Evolutionary conservation across 345 rosid genomes (phyloP), one percentile per base, ranked within the genome.

Genomic region (Gossypioides kirkii): DNA sequence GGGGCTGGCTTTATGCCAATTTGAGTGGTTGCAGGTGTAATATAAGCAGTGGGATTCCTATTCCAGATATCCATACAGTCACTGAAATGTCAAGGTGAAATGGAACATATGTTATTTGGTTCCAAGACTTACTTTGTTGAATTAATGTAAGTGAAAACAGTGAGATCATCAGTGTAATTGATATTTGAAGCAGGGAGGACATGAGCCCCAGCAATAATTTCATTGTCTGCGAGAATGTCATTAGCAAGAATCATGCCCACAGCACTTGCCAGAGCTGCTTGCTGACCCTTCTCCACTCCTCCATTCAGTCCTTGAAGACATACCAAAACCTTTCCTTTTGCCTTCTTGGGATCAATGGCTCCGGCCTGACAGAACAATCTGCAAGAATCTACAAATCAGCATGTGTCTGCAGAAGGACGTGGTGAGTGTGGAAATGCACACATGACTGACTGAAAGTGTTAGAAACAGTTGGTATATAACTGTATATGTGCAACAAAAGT

Each of bases 181-280:
- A 95, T 60, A 4, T 95, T 93, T 20, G 94, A 65, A 11, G 93
- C 89, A 0, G 98, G 99, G 36, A 92, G 90, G 65, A 91, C 77
- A 79, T 89, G 94, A 0, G 92, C 84, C 70, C 88, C 96, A 0
- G 89, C 81, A 1, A 26, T 14, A 59, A 88, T 65, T 56, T 86
- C 88, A 38, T 88, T 84, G 32, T 87, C 98, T 0, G 47, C 56
- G 6, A 20, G 17, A 45, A 66, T 60, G 68, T 68, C 55, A 61
- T 90, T 92, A 54, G 84, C 90, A 8, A 95, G 90, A 54, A 95
- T 83, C 96, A 95, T 87, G 32, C 98, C 97, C 0, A 78, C 88
- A 0, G 94, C 98, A 0, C 99, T 98, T 1, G 85, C 97, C 70
- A 82, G 71, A 28, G 81, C 79, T 18, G 90, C 91, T 45, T 84